Percentiles rank a stretch among this genome's conserved stretches.
phyloP scores from a whole-genome alignment of 768 basidiomycete species.

The Rhodotorula babjevae region DNA sequence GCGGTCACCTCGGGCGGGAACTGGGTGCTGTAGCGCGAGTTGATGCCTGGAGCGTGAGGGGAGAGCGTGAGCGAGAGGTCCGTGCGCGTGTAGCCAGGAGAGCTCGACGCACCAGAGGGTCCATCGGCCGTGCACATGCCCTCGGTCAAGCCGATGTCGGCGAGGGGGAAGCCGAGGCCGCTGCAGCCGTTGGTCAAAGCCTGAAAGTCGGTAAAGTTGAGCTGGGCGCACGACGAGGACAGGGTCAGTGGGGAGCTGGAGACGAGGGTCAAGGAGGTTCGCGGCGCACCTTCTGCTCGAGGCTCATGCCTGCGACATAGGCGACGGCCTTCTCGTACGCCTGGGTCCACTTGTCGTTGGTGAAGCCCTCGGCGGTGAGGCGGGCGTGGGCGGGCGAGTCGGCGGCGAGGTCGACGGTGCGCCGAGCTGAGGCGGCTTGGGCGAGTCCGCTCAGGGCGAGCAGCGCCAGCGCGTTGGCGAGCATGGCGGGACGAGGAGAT shows the following conservation, averaged over 20 bases:
- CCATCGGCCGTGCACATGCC: slow-evolving; percentile 14
- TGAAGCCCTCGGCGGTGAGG: slow-evolving; percentile 16
- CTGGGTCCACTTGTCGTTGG: neutral
- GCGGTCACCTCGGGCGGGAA: slow-evolving; percentile 77
- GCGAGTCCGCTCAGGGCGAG: no score
- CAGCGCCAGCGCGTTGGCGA: no score
- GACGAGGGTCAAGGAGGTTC: no score
- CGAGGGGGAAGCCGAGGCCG: neutral
- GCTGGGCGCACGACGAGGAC: neutral
- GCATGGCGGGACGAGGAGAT: no score
- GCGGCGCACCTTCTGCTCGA: slow-evolving; percentile 10
- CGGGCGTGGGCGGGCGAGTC: no score
- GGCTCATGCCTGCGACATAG: slow-evolving; percentile 1
- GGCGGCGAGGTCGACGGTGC: no score
- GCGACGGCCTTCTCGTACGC: slow-evolving; percentile 7
- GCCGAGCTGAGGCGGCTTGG: no score
- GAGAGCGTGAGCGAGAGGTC: no score
- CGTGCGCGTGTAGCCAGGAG: no score
- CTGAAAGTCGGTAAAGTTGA: slow-evolving; percentile 7
- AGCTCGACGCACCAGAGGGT: neutral
- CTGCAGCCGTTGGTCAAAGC: neutral
- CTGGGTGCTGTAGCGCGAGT: slow-evolving; percentile 14
- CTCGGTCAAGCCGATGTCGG: neutral
- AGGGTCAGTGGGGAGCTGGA: no score
- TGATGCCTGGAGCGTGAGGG: neutral